Evolutionary conservation across 176 grass and related monocot species (phyloP).

Genomic region (Otatea glauca): DNA sequence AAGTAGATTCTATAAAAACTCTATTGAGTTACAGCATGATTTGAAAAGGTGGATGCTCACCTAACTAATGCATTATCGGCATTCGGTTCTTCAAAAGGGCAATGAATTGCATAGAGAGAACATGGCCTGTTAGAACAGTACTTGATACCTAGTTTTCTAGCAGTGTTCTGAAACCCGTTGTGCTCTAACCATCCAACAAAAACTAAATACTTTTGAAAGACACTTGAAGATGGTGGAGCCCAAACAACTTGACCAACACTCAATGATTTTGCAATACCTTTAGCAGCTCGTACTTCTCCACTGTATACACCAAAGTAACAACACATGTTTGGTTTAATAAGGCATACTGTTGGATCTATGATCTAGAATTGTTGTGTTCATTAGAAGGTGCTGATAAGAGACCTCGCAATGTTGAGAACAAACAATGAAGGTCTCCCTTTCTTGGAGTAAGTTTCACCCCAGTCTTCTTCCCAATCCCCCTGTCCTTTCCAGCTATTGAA

Average conservation of each 20-base stretch:
- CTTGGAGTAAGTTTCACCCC: constrained; percentile 78
- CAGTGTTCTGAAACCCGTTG: constrained; percentile 50
- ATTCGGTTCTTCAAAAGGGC: constrained; percentile 47
- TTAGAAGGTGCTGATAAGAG: constrained; percentile 23
- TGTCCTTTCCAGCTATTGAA: constrained; percentile 63
- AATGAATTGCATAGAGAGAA: constrained; percentile 56
- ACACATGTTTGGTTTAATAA: constrained; percentile 2
- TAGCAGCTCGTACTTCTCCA: constrained; percentile 55
- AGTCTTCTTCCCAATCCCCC: constrained; percentile 71
- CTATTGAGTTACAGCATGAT: neutral
- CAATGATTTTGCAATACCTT: constrained; percentile 46
- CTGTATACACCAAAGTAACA: constrained; percentile 43
- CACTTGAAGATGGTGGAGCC: constrained; percentile 54
- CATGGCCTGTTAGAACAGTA: constrained; percentile 84
- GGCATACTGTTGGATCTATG: neutral
- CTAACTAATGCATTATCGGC: neutral
- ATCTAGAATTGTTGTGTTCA: neutral
- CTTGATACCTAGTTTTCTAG: constrained; percentile 74
- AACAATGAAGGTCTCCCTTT: constrained; percentile 66
- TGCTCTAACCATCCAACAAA: constrained; percentile 68
- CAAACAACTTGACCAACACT: constrained; percentile 76
- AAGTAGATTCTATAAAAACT: neutral
- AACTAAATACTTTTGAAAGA: constrained; percentile 47
- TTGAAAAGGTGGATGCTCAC: constrained; percentile 27
- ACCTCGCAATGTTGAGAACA: constrained; percentile 68